Evolutionary conservation across 306 rosid genomes (phyloP).

Genomic region (Herpetospermum pedunculosum): DNA sequence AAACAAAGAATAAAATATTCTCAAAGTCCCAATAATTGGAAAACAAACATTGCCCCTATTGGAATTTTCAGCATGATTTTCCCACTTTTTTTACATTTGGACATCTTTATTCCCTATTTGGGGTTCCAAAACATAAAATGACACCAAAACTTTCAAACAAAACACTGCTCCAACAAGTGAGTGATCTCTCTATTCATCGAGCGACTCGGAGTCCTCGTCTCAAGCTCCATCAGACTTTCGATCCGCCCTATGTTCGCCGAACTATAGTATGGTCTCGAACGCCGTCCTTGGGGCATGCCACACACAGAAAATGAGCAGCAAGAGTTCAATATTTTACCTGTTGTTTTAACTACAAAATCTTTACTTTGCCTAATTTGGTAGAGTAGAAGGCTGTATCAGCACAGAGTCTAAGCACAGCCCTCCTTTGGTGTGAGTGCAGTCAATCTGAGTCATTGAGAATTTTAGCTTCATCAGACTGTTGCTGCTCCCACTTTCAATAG

Average conservation of each 20-base stretch:
- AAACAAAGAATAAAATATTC: not conserved
- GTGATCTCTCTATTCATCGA: not conserved
- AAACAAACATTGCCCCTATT: not conserved
- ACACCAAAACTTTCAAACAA: not conserved
- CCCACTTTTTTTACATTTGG: not conserved
- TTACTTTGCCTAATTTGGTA: slow-evolving; percentile 4
- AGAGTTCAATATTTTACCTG: not conserved
- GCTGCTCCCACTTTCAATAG: slow-evolving; percentile 29
- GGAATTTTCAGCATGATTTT: not conserved
- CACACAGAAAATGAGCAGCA: not conserved
- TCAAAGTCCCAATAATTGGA: not conserved
- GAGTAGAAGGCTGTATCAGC: slow-evolving; percentile 29
- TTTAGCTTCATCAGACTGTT: slow-evolving; percentile 42
- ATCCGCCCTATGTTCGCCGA: not conserved
- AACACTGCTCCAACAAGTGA: not conserved
- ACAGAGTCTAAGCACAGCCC: slow-evolving; percentile 82
- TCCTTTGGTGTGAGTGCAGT: slow-evolving; percentile 90
- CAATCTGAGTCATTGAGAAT: slow-evolving; percentile 67
- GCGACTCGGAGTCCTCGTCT: not conserved
- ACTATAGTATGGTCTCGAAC: not conserved
- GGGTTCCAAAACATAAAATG: no score
- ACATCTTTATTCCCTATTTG: not conserved
- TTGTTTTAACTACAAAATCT: not conserved
- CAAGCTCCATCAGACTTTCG: not conserved
- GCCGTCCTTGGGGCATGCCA: not conserved